phyloP scores from a whole-genome alignment of 129 eudicot species.

The Flaveria linearis region DNA sequence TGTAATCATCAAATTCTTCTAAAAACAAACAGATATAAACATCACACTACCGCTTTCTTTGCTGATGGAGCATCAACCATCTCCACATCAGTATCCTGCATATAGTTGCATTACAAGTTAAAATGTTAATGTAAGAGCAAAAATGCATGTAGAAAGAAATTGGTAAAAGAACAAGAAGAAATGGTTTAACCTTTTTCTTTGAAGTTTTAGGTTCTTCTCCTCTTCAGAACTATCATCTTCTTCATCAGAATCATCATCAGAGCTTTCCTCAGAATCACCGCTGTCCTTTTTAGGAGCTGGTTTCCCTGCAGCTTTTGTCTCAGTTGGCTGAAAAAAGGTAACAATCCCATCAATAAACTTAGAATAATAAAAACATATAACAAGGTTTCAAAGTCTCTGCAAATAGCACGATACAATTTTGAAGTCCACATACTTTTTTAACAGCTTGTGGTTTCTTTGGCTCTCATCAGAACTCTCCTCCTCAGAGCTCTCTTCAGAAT shows the following conservation, averaged over 20 bases:
- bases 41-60: slow-evolving; percentile 54
- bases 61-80: slow-evolving; percentile 65
- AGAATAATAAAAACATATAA: no score
- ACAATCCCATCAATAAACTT: not conserved
- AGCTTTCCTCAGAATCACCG: slow-evolving; percentile 16
- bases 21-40: not conserved
- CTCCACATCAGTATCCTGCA: slow-evolving; percentile 58
- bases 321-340: no score
- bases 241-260: slow-evolving; percentile 47
- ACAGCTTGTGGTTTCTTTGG: slow-evolving; percentile 23
- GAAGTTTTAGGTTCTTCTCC: slow-evolving; percentile 51
- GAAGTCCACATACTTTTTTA: not conserved
- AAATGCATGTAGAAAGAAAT: no score
- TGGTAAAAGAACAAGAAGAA: not conserved
- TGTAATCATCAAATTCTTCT: not conserved
- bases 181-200: slow-evolving; percentile 43
- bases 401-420: no score
- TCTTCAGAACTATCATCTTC: slow-evolving; percentile 54
- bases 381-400: no score
- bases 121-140: not conserved
- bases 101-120: not conserved
- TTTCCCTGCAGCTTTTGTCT: not conserved
- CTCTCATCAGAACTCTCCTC: slow-evolving; percentile 34
- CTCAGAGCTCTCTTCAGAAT: slow-evolving; percentile 33
- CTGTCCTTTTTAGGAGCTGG: slow-evolving; percentile 31